Conservation (phyloP, 129 eudicot species). For the Erigeron canadensis region DNA sequence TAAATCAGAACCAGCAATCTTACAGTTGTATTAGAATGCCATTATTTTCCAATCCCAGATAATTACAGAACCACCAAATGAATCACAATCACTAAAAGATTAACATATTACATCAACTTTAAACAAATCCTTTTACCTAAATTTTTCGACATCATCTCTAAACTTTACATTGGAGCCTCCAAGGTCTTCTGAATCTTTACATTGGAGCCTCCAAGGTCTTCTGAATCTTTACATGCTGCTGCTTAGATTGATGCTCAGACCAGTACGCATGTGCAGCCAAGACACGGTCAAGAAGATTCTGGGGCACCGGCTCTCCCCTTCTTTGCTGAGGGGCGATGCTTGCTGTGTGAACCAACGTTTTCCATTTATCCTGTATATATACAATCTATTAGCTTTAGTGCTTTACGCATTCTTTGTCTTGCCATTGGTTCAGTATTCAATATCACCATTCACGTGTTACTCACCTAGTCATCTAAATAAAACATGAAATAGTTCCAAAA, state of each 20-base stretch:
- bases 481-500: conserved; percentile 2
- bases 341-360: conserved; percentile 94
- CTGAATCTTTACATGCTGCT: conserved; percentile 61
- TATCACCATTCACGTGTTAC: too few relatives aligned
- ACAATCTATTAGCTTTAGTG: background rate
- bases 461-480: too few relatives aligned
- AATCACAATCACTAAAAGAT: conserved; percentile 31
- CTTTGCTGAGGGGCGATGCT: conserved; percentile 94
- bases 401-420: background rate
- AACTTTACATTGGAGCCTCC: conserved; percentile 43
- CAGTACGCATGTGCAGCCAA: conserved; percentile 86
- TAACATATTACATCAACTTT: conserved; percentile 31
- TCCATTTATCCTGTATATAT: conserved; percentile 86
- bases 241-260: conserved; percentile 85
- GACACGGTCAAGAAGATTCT: conserved; percentile 78
- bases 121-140: conserved; percentile 16
- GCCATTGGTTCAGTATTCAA: too few relatives aligned
- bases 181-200: conserved; percentile 49
- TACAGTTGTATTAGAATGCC: conserved; percentile 38
- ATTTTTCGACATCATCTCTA: conserved; percentile 37
- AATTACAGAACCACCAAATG: conserved; percentile 48
- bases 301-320: conserved; percentile 97
- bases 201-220: conserved; percentile 37
- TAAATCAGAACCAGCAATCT: conserved; percentile 29
- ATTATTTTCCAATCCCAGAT: conserved; percentile 46